Evolutionary conservation across 331 rosid genomes (phyloP).

Genomic region (Arachis monticola): DNA sequence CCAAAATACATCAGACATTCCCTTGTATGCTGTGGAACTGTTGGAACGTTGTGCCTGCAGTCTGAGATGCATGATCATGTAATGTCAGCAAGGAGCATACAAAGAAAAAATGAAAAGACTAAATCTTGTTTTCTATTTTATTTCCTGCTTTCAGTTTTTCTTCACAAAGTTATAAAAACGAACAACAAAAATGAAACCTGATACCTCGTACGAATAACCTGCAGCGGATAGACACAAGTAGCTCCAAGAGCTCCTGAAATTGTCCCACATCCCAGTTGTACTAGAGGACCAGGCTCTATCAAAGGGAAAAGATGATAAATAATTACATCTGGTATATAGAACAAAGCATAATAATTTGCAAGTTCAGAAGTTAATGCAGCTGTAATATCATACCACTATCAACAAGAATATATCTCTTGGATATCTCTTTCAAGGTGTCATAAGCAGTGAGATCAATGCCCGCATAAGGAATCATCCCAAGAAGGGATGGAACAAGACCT

Average conservation of each 20-base stretch:
- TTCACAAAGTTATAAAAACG: too few relatives aligned
- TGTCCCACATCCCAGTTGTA: constrained; percentile 85
- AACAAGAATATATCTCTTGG: constrained; percentile 67
- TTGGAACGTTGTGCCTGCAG: constrained; percentile 74
- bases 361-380: constrained; percentile 8
- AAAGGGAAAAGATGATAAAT: constrained; percentile 2
- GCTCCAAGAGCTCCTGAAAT: constrained; percentile 85
- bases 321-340: not conserved
- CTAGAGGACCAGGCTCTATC: constrained; percentile 75
- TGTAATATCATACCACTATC: constrained; percentile 56
- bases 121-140: too few relatives aligned
- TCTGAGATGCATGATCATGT: constrained; percentile 49
- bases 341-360: not conserved
- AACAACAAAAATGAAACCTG: too few relatives aligned
- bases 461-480: constrained; percentile 84
- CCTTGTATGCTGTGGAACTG: constrained; percentile 55
- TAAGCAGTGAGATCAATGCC: constrained; percentile 85
- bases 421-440: constrained; percentile 76
- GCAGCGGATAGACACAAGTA: constrained; percentile 81
- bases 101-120: not conserved
- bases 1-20: constrained; percentile 86
- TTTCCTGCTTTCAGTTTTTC: too few relatives aligned
- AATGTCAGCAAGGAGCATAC: constrained; percentile 30
- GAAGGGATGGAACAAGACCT: constrained; percentile 79
- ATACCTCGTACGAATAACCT: constrained; percentile 86